A percentile compares a stretch with the other conserved stretches of the same genome.
These are phyloP conservation scores for Suillus plorans DNA, from an alignment of 768 basidiomycete genomes.

Conservation along the genomic window DNA sequence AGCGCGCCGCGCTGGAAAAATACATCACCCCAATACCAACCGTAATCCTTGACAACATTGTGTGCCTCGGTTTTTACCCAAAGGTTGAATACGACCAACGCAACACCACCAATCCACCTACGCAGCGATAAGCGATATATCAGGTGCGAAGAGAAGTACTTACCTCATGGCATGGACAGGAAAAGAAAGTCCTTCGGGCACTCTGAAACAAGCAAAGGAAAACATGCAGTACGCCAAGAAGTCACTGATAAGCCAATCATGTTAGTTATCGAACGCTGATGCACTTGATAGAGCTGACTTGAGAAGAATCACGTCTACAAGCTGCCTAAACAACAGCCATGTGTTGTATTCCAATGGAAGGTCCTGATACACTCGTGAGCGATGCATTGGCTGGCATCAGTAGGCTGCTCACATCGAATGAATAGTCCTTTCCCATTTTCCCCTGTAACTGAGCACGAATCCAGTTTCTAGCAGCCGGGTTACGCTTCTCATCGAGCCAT, in stretches of 20 bases:
- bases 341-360: conserved; percentile 93
- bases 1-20: conserved; percentile 92
- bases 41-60: conserved; percentile 95
- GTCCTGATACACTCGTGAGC: conserved; percentile 45
- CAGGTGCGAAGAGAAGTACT: conserved; percentile 13
- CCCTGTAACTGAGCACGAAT: conserved; percentile 81
- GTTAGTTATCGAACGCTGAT: conserved; percentile 2
- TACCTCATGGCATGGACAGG: conserved; percentile 78
- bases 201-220: conserved; percentile 88
- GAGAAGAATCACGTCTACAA: conserved; percentile 94
- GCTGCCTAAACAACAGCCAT: conserved; percentile 93
- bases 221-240: conserved; percentile 95
- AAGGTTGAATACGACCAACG: conserved; percentile 89
- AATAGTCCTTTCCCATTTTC: conserved; percentile 95
- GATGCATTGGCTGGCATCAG: neutral
- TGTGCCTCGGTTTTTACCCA: conserved; percentile 99
- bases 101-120: conserved; percentile 86
- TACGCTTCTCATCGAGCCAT: conserved; percentile 80
- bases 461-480: conserved; percentile 73
- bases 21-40: conserved; percentile 96
- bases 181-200: conserved; percentile 74
- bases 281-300: conserved; percentile 58
- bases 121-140: conserved; percentile 9
- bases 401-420: conserved; percentile 70
- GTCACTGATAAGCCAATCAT: conserved; percentile 55